Percentiles rank a stretch among this genome's conserved stretches.
These are phyloP conservation scores for Hibiscus mutabilis DNA, from an alignment of 345 rosid genomes.

Conservation along the genomic window DNA sequence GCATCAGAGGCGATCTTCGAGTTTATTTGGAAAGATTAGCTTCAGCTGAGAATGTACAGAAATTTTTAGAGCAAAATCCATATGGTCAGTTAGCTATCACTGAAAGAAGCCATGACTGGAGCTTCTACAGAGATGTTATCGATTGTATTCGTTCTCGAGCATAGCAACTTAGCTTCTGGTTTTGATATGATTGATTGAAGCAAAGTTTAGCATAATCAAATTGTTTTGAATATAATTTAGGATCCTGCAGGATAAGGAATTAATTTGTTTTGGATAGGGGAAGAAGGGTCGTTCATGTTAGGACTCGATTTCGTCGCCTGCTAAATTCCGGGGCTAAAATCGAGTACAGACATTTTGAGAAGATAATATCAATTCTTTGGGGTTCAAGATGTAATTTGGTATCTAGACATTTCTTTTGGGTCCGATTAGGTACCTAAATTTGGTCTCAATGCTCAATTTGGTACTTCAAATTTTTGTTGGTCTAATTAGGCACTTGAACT, in stretches of 20 bases:
- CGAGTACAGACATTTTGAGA: no score
- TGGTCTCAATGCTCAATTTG: no score
- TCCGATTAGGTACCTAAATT: no score
- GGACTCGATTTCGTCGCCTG: background rate
- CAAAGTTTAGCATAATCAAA: background rate
- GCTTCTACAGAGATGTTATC: slow-evolving; percentile 40
- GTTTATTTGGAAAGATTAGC: slow-evolving; percentile 52
- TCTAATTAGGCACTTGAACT: no score
- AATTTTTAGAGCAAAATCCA: slow-evolving; percentile 51
- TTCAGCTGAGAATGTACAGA: slow-evolving; percentile 47
- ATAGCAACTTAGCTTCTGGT: background rate
- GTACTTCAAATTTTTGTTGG: no score
- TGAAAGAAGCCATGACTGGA: slow-evolving; percentile 49
- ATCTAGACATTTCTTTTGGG: no score
- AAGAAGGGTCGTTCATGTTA: background rate
- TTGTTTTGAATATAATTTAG: no score
- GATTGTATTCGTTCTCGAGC: background rate
- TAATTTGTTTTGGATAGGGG: background rate
- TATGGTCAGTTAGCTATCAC: slow-evolving; percentile 71
- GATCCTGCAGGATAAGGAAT: no score
- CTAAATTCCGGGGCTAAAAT: no score
- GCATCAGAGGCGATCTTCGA: slow-evolving; percentile 60
- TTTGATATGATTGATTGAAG: background rate
- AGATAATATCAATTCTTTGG: no score
- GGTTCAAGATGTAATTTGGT: no score